These are phyloP conservation scores for Vitis cinerea DNA, from an alignment of 164 flowering plant genomes.

Conservation along the genomic window DNA sequence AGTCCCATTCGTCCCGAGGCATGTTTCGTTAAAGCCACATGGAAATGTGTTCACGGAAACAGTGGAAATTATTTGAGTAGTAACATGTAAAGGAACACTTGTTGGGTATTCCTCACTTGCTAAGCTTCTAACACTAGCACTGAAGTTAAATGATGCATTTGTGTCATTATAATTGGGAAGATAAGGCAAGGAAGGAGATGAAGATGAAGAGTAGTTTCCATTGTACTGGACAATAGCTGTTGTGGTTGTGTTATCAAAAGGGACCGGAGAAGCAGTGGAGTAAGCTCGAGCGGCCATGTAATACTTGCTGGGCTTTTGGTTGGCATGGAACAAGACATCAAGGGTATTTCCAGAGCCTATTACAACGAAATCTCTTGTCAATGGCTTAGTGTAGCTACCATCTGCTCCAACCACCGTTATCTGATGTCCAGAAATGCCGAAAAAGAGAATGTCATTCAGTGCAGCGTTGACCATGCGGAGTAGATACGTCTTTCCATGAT, in stretches of 20 bases:
- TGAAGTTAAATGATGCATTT: conserved; percentile 10
- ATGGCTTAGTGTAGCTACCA: conserved; percentile 35
- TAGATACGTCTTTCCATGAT: conserved; percentile 33
- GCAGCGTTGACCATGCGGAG: conserved; percentile 37
- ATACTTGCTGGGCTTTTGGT: conserved; percentile 21
- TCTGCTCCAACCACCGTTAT: conserved; percentile 37
- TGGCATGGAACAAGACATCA: conserved; percentile 25
- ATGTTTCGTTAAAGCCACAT: conserved; percentile 20
- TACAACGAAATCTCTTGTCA: conserved; percentile 13
- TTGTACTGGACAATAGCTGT: conserved; percentile 36
- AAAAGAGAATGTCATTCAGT: conserved; percentile 25
- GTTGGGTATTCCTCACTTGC: conserved; percentile 11
- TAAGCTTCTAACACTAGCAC: conserved; percentile 11
- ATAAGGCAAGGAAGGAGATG: conserved; percentile 16
- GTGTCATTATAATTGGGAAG: conserved; percentile 32
- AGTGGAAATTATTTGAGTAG: conserved; percentile 13
- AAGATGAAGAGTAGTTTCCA: background rate
- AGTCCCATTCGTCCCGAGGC: conserved; percentile 39
- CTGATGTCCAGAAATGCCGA: conserved; percentile 27
- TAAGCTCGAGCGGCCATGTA: conserved; percentile 33
- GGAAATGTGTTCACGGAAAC: conserved; percentile 27
- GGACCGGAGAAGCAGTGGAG: background rate
- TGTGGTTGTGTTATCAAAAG: conserved; percentile 31
- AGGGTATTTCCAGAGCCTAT: conserved; percentile 41
- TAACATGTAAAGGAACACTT: conserved; percentile 11